Percentiles rank a stretch among this genome's conserved stretches.
Evolutionary conservation across 352 stramenopile genomes (phyloP).

Genomic region (Globisporangium canariense): DNA sequence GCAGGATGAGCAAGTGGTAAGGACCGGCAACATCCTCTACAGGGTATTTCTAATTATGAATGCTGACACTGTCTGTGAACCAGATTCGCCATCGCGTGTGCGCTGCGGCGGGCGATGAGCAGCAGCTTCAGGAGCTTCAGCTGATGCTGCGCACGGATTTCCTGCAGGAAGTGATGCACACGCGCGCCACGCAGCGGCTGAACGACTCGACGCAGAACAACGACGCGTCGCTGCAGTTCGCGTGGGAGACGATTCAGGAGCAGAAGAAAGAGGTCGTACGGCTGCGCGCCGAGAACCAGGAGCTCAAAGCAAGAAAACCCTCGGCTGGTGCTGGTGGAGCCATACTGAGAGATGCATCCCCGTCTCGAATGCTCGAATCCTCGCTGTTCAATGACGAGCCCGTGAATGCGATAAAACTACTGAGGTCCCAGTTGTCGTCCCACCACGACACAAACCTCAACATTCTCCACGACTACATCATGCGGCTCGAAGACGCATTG

Average conservation of each 20-base stretch:
- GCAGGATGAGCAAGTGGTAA: constrained; percentile 42
- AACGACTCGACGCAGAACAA: constrained; percentile 30
- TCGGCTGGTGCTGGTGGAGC: neutral
- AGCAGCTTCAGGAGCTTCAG: constrained; percentile 54
- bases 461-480: constrained; percentile 56
- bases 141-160: constrained; percentile 47
- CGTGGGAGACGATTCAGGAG: constrained; percentile 71
- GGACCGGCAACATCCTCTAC: neutral
- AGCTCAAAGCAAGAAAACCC: constrained; percentile 22
- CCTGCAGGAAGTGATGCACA: constrained; percentile 38
- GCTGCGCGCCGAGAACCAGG: constrained; percentile 50
- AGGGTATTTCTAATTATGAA: neutral
- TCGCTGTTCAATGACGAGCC: constrained; percentile 36
- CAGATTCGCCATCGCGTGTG: constrained; percentile 41
- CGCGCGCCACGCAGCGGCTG: constrained; percentile 14
- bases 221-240: constrained; percentile 69
- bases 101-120: constrained; percentile 42
- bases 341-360: neutral
- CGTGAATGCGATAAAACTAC: constrained; percentile 36
- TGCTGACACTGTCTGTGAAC: neutral
- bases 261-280: constrained; percentile 69
- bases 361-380: neutral
- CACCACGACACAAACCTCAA: constrained; percentile 53
- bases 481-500: constrained; percentile 41
- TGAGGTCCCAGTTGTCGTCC: constrained; percentile 48